Evolutionary conservation across 2,329 filamentous ascomycete species (phyloP).

Genomic region (Sphaerostilbella broomeana): DNA sequence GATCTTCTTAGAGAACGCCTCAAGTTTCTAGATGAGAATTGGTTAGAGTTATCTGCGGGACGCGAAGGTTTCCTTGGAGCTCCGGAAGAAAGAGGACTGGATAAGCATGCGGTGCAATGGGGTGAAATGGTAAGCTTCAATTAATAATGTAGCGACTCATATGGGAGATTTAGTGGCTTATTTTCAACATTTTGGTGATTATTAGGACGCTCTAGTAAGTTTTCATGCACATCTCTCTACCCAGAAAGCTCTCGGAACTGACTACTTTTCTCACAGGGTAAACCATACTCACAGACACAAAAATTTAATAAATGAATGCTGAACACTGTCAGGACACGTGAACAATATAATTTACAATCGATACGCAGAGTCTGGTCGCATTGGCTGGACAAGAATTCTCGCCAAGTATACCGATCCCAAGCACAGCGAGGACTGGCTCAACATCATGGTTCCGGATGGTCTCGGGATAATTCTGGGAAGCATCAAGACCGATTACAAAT

Average conservation of each 20-base stretch:
- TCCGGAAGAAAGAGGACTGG: slow-evolving; percentile 51
- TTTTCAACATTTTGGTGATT: neutral
- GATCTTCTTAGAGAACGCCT: slow-evolving; percentile 13
- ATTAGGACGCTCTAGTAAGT: slow-evolving; percentile 9
- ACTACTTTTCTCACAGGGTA: slow-evolving; percentile 2
- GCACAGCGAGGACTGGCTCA: slow-evolving; percentile 58
- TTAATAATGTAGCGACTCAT: neutral
- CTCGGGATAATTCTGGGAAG: slow-evolving; percentile 72
- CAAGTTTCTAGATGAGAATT: slow-evolving; percentile 38
- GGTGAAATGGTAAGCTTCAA: slow-evolving; percentile 66
- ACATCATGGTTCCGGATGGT: slow-evolving; percentile 59
- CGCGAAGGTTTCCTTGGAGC: slow-evolving; percentile 69
- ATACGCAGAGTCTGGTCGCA: slow-evolving; percentile 74
- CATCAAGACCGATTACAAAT: slow-evolving; percentile 81
- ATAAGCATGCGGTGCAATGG: slow-evolving; percentile 66
- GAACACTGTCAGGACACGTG: slow-evolving; percentile 50
- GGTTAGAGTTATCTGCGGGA: slow-evolving; percentile 65
- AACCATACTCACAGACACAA: neutral
- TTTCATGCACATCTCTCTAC: neutral
- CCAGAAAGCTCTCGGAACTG: neutral
- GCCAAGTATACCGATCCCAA: slow-evolving; percentile 51
- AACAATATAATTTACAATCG: slow-evolving; percentile 82
- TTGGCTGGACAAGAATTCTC: slow-evolving; percentile 72
- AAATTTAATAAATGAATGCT: neutral
- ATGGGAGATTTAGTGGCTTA: neutral